Base-by-base conservation (phyloP, 306 rosid species). In the Medicago ruthenica region DNA sequence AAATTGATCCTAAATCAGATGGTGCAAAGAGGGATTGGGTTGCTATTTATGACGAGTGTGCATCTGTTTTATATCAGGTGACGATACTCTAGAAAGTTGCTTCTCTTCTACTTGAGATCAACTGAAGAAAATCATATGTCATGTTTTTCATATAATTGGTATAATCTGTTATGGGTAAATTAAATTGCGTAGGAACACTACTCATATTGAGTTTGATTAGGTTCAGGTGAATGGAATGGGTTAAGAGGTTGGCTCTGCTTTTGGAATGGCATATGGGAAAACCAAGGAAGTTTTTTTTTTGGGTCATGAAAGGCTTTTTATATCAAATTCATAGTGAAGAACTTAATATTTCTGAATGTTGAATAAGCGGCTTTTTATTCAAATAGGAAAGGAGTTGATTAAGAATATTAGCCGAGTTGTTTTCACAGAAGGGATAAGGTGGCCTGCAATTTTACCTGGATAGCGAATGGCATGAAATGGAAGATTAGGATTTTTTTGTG, bases 21-120 rank as follows among this genome's bases (percentile, higher is more conserved):
- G 99, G 99, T 83, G 99, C 99, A 21, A 95, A 95, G 89, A 95
- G 99, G 81, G 99, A 95, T 31, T 95, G 99, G 99, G 99, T 95
- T 81, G 97, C 99, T 80, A 95, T 95, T 79, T 95, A 95, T 80
- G 99, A 95, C 74, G 99, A 95, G 84, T 95, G 99, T 89, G 97
- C 99, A 51, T 84, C 86, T 7, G 99, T 95, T 74, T 83, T 95
- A 73, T 95, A 95, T 85, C 89, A 95, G 99, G 99, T 92, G 71
- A 64, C 70, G 54, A 78, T 59, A 66, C 78, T 67, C 50, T 67
- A 4, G 69, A 71, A 76, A 55, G 18, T 63, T 65, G 65, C 54
- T 76, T n/a, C 55, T 71, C n/a, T 54, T 76, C 53, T 65, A 55
- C 4, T 76, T 37, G 27, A 76, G 78, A 55, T 63, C 16, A 76